Percentiles rank a stretch among this genome's conserved stretches.
Evolutionary conservation across 2,329 filamentous ascomycete genomes (phyloP).

Genomic region (Ascochyta pisi): DNA sequence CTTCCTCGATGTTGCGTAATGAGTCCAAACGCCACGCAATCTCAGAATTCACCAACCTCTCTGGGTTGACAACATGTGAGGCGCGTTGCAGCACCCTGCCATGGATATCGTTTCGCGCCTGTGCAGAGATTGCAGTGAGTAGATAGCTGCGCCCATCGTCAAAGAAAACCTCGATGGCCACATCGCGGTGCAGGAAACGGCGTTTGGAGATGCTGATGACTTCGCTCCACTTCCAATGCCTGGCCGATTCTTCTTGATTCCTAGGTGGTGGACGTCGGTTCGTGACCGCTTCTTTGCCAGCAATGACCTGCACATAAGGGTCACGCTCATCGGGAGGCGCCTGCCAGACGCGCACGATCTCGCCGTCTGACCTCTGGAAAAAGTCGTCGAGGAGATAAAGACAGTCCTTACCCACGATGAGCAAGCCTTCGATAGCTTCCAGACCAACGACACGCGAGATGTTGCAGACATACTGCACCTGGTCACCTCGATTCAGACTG

Average conservation of each 20-base stretch:
- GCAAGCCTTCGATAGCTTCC: slow-evolving; percentile 89
- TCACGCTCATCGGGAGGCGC: slow-evolving; percentile 91
- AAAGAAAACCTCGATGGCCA: slow-evolving; percentile 97
- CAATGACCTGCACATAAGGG: slow-evolving; percentile 92
- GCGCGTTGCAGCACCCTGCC: slow-evolving; percentile 78
- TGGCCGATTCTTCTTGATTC: slow-evolving; percentile 70
- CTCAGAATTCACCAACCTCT: slow-evolving; percentile 76
- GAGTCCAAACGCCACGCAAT: slow-evolving; percentile 92
- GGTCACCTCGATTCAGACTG: slow-evolving; percentile 85
- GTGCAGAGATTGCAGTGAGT: slow-evolving; percentile 79
- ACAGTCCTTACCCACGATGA: slow-evolving; percentile 90
- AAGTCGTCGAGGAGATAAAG: slow-evolving; percentile 97
- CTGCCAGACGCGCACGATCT: slow-evolving; percentile 96
- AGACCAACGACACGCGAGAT: slow-evolving; percentile 92
- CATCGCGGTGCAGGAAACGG: slow-evolving; percentile 92
- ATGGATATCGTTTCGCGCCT: slow-evolving; percentile 80
- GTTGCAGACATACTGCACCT: slow-evolving; percentile 93
- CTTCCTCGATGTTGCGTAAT: slow-evolving; percentile 71
- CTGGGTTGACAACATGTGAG: slow-evolving; percentile 76
- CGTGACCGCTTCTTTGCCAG: slow-evolving; percentile 72
- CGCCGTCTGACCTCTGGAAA: slow-evolving; percentile 91
- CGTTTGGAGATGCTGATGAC: slow-evolving; percentile 96
- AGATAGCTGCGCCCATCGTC: slow-evolving; percentile 95
- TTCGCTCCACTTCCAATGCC: slow-evolving; percentile 93
- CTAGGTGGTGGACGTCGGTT: slow-evolving; percentile 42